Percentiles rank a stretch among this genome's conserved stretches.
These are phyloP conservation scores for Artemisia annua DNA, from an alignment of 129 eudicot species.

Conservation along the genomic window DNA sequence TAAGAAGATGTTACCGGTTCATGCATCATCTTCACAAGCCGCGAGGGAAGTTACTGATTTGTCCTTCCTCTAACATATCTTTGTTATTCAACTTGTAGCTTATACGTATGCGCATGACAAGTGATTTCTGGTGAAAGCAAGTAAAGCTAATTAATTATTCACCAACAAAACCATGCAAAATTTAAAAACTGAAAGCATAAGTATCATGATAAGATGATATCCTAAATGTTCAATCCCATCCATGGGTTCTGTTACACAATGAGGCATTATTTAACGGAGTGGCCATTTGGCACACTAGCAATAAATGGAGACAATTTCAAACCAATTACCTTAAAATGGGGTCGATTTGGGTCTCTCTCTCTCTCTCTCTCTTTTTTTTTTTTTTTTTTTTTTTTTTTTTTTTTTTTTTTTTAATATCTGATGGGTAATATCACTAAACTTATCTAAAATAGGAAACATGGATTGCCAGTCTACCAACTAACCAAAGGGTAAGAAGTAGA, in stretches of 20 bases:
- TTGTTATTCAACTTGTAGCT: constrained; percentile 71
- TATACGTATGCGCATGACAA: constrained; percentile 91
- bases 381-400: too few relatives aligned
- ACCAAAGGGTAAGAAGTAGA: too few relatives aligned
- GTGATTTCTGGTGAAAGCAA: constrained; percentile 62
- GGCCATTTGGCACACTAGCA: neutral
- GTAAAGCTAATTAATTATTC: neutral
- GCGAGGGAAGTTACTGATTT: constrained; percentile 83
- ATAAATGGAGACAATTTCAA: neutral
- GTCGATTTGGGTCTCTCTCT: too few relatives aligned
- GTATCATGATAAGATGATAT: neutral
- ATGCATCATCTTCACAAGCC: constrained; percentile 44
- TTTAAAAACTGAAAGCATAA: neutral
- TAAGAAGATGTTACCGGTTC: constrained; percentile 24
- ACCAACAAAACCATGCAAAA: neutral
- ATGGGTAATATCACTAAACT: too few relatives aligned
- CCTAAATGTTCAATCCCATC: neutral
- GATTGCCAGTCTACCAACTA: too few relatives aligned
- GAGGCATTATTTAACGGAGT: neutral
- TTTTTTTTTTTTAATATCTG: too few relatives aligned
- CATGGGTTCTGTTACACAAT: neutral
- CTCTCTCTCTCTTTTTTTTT: too few relatives aligned
- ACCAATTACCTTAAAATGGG: neutral
- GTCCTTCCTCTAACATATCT: constrained; percentile 91
- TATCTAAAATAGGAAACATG: too few relatives aligned